Conservation (phyloP, 257 asterid genomes). For the Ehretia macrophylla region DNA sequence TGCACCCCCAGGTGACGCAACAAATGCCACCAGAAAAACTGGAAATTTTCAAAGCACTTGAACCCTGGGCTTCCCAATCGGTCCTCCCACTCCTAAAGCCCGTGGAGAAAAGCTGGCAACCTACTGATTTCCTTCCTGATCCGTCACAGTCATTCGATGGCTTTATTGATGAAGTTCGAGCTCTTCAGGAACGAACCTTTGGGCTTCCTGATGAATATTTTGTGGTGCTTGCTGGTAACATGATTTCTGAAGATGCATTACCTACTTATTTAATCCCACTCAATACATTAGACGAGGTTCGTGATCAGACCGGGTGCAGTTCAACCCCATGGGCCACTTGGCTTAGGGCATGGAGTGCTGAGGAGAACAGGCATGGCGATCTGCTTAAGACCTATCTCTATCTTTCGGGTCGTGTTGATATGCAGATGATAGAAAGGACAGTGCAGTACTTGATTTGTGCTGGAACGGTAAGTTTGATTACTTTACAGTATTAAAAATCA, state of each 20-base stretch:
- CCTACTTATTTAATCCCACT: too few species aligned
- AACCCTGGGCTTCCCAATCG: conserved; percentile 23
- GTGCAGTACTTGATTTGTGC: conserved; percentile 36
- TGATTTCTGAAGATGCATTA: too few species aligned
- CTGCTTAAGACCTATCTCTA: too few species aligned
- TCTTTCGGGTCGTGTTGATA: too few species aligned
- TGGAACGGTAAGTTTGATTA: conserved; percentile 24
- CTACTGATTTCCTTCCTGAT: conserved; percentile 29
- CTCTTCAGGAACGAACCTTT: conserved; percentile 16
- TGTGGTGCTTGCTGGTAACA: too few species aligned
- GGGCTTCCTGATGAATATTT: neutral
- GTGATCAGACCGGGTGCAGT: too few species aligned
- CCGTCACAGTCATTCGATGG: conserved; percentile 9
- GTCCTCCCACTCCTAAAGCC: conserved; percentile 33
- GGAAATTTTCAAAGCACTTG: conserved; percentile 30
- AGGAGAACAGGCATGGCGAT: too few species aligned
- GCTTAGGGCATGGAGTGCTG: too few species aligned
- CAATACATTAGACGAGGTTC: too few species aligned
- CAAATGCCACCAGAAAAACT: neutral
- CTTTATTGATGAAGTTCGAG: conserved; percentile 21
- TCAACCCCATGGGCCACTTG: too few species aligned
- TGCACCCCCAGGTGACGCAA: neutral
- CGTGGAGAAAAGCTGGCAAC: conserved; percentile 32
- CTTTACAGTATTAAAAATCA: too few species aligned
- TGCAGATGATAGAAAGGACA: too few species aligned